These are phyloP conservation scores for Vitis riparia DNA, from an alignment of 164 flowering plant species.

Conservation along the genomic window DNA sequence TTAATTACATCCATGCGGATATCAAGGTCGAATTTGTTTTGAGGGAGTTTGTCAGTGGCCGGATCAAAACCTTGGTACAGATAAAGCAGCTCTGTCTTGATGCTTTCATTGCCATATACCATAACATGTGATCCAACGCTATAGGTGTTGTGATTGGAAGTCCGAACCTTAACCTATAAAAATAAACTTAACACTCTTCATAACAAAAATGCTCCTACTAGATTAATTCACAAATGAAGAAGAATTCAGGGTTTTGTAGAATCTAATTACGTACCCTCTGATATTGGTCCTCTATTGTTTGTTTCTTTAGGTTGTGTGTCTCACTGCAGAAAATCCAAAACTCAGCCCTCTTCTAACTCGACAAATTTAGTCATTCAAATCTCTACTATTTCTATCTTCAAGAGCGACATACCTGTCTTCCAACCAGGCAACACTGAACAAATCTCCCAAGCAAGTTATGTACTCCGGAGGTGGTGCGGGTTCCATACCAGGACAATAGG, in stretches of 20 bases:
- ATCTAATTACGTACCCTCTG: slow-evolving; percentile 37
- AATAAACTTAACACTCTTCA: neutral
- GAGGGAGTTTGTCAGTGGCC: slow-evolving; percentile 46
- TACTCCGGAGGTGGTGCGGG: slow-evolving; percentile 67
- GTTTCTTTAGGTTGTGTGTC: slow-evolving; percentile 76
- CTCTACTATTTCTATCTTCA: no score
- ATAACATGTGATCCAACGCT: slow-evolving; percentile 89
- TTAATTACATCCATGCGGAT: slow-evolving; percentile 57
- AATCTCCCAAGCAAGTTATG: slow-evolving; percentile 73
- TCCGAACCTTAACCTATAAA: slow-evolving; percentile 68
- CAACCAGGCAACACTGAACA: slow-evolving; percentile 83
- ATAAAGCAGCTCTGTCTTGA: slow-evolving; percentile 64
- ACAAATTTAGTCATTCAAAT: no score
- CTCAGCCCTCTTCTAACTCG: no score
- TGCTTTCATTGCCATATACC: slow-evolving; percentile 81
- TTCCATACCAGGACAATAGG: slow-evolving; percentile 79
- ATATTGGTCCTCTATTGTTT: slow-evolving; percentile 73
- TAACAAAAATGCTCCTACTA: no score
- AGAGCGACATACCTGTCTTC: slow-evolving; percentile 58
- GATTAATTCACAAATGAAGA: neutral
- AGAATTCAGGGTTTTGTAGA: neutral
- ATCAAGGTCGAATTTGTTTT: slow-evolving; percentile 23
- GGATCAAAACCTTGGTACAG: slow-evolving; percentile 88
- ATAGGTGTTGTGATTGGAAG: slow-evolving; percentile 73
- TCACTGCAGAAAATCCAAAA: slow-evolving; percentile 53